Evolutionary conservation across 2,329 filamentous ascomycete species (phyloP), one percentile per base, ranked within the genome.

Genomic region (Aspergillus melleus): DNA sequence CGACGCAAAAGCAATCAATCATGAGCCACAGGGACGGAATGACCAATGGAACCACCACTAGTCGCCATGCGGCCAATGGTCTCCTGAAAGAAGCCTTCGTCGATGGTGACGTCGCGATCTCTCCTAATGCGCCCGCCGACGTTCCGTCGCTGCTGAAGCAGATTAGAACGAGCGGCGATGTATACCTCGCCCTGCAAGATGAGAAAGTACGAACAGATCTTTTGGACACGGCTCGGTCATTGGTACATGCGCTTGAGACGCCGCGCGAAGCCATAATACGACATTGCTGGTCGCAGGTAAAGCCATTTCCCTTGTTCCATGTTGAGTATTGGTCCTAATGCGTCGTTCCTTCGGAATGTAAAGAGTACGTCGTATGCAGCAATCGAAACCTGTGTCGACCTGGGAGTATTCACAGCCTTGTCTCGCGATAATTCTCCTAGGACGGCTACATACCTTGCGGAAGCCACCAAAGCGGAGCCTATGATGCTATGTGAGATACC

Each of bases 201-300:
- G 61, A 62, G 24, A 50, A 61, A 6, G 55, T 51, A 12, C 62
- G 66, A 1, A 44, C 55, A 14, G 62, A 60, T 6, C 54, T 70
- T 4, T 49, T 69, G 8, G 59, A 66, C 49, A 49, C 66, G 0
- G 61, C 65, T 6, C 61, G 65, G 8, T 52, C 64, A 6, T 57
- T 71, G 44, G 61, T 64, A 1, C 59, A 63, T 39, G 74, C 64
- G 56, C 68, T 74, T 12, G 80, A 83, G 63, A 81, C 78, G 0
- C 81, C 81, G 0, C 72, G 80, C 6, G 81, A 83, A 68, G 79
- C 79, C 0, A 81, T 82, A 73, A 73, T 82, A 55, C 73, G 77
- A 57, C 79, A 82, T 49, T 73, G 68, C 61, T 83, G 80, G 78
- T 78, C 77, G 0, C 73, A 82, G 72, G 69, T 70, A 56, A 20